Conservation (phyloP, 257 asterid species). For the Coffea canephora region DNA sequence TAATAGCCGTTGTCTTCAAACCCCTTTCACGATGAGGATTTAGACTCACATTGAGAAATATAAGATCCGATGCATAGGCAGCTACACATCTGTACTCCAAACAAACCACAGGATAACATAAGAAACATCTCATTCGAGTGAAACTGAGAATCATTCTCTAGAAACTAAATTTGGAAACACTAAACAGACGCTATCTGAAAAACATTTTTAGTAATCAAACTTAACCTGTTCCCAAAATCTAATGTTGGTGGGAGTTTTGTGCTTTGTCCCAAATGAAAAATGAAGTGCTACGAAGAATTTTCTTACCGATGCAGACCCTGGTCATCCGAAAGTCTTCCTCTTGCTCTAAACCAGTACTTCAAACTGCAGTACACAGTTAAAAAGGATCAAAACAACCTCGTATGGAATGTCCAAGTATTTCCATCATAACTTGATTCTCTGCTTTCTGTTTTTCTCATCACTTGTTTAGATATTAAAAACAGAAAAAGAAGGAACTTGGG, state of each 20-base stretch:
- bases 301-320: constrained; percentile 86
- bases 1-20: constrained; percentile 57
- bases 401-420: not conserved
- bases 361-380: constrained; percentile 47
- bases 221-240: not conserved
- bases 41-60: constrained; percentile 64
- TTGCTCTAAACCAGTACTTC: constrained; percentile 93
- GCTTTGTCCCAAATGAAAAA: not conserved
- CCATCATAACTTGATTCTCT: not conserved
- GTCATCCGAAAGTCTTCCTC: constrained; percentile 87
- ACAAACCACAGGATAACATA: constrained; percentile 15
- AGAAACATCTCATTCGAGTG: not conserved
- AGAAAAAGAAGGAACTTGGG: constrained; percentile 15
- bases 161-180: not conserved
- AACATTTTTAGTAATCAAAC: not conserved
- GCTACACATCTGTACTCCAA: constrained; percentile 71
- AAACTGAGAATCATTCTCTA: not conserved
- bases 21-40: constrained; percentile 85
- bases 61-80: constrained; percentile 86
- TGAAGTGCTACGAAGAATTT: constrained; percentile 10
- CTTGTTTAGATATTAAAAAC: constrained; percentile 18
- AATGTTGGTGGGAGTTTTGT: not conserved
- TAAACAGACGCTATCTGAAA: not conserved
- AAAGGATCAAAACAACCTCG: constrained; percentile 1
- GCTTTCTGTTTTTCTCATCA: constrained; percentile 19